Evolutionary conservation across 352 stramenopile genomes (phyloP).

Genomic region (Globisporangium middletonii): DNA sequence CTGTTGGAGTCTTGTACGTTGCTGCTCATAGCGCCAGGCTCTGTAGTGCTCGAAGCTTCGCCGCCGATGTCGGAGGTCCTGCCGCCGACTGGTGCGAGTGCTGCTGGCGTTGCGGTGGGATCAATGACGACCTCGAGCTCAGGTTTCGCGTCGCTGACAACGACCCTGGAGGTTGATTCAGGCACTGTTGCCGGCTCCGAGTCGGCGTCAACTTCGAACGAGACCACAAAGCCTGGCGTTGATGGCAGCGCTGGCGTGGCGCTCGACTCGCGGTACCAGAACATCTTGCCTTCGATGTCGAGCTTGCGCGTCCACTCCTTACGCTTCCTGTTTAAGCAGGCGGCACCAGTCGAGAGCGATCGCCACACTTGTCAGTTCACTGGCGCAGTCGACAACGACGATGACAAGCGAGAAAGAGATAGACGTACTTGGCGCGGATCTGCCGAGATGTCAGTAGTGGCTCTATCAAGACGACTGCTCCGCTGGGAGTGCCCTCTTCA

Average conservation of each 20-base stretch:
- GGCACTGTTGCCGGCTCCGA: too few species aligned
- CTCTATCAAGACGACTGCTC: background rate
- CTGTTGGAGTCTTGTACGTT: background rate
- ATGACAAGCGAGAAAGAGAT: too few species aligned
- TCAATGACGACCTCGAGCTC: too few species aligned
- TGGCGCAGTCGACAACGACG: background rate
- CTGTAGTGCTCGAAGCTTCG: background rate
- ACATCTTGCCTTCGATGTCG: conserved; percentile 48
- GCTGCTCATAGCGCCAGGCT: background rate
- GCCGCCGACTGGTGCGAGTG: too few species aligned
- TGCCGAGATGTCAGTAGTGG: conserved; percentile 17
- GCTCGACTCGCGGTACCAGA: conserved; percentile 34
- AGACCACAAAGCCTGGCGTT: conserved; percentile 3
- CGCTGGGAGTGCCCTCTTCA: background rate
- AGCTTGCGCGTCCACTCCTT: conserved; percentile 55
- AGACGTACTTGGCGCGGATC: conserved; percentile 18
- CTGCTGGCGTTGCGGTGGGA: too few species aligned
- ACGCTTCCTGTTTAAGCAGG: conserved; percentile 15
- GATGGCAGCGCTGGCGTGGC: background rate
- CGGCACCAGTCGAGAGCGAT: too few species aligned
- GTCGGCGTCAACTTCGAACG: conserved; percentile 1
- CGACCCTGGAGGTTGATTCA: background rate
- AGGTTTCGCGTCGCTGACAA: too few species aligned
- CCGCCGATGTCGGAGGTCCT: background rate
- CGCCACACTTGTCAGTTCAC: background rate